These are phyloP conservation scores for Hanseniaspora hatyaiensis DNA, from an alignment of 805 yeast genomes.

Conservation along the genomic window DNA sequence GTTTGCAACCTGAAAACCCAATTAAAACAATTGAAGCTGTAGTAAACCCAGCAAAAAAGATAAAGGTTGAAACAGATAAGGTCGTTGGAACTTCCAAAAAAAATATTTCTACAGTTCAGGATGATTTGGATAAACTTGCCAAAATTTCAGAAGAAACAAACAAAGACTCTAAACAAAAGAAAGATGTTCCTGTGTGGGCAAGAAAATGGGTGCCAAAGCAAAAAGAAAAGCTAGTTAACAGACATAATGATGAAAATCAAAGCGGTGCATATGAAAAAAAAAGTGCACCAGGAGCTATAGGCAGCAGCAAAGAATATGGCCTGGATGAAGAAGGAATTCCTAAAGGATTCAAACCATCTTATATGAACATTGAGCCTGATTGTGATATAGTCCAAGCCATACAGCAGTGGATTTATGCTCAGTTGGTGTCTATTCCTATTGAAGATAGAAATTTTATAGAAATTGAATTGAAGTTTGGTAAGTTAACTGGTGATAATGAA, in stretches of 20 bases:
- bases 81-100: constrained; percentile 19
- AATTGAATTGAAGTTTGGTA: constrained; percentile 64
- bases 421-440: constrained; percentile 52
- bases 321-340: constrained; percentile 25
- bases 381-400: constrained; percentile 72
- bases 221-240: constrained; percentile 21
- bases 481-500: constrained; percentile 49
- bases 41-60: too few species aligned
- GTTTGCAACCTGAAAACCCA: too few species aligned
- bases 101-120: constrained; percentile 10
- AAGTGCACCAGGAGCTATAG: too few species aligned
- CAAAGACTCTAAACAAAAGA: constrained; percentile 50
- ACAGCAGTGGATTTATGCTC: constrained; percentile 83
- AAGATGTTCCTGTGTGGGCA: constrained; percentile 73
- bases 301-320: constrained; percentile 24
- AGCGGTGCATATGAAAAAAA: constrained; percentile 19
- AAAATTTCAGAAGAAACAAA: constrained; percentile 24
- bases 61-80: constrained; percentile 2
- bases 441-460: constrained; percentile 46
- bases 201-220: constrained; percentile 49
- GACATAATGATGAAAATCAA: constrained; percentile 26
- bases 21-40: neutral
- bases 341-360: constrained; percentile 31
- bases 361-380: constrained; percentile 60
- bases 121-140: neutral